Conservation (phyloP, 805 yeast species). For the Tetrapisispora arboricola region DNA sequence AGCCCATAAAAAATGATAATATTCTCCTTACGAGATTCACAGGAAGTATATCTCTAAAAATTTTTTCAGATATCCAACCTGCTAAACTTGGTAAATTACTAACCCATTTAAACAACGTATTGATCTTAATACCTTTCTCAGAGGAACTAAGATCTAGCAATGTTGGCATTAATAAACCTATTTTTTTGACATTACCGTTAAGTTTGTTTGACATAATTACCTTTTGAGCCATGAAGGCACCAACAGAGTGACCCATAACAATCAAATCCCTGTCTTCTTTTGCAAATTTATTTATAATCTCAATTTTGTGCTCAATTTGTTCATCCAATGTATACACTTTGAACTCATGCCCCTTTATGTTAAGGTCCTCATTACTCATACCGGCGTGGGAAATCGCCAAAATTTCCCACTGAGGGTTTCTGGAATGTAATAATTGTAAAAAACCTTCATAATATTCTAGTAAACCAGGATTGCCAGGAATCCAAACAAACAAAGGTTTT, state of each 20-base stretch:
- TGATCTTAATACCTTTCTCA: constrained; percentile 30
- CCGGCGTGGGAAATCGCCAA: constrained; percentile 62
- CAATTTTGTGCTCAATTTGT: constrained; percentile 50
- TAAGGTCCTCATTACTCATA: constrained; percentile 22
- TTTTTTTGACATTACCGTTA: constrained; percentile 30
- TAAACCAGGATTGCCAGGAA: constrained; percentile 76
- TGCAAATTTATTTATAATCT: constrained; percentile 34
- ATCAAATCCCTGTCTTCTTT: constrained; percentile 9
- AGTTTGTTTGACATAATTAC: constrained; percentile 27
- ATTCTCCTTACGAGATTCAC: constrained; percentile 15
- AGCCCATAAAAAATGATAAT: constrained; percentile 25
- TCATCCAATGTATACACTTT: constrained; percentile 37
- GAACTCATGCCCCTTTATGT: constrained; percentile 7
- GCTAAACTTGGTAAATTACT: constrained; percentile 24
- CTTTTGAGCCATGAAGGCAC: constrained; percentile 53
- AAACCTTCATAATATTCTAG: constrained; percentile 53
- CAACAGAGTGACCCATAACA: constrained; percentile 63
- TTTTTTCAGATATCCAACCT: constrained; percentile 21
- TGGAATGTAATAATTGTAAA: constrained; percentile 34
- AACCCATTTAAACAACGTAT: constrained; percentile 17
- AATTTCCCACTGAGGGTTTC: constrained; percentile 39
- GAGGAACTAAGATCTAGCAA: constrained; percentile 47
- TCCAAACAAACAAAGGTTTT: constrained; percentile 35
- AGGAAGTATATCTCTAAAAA: constrained; percentile 21
- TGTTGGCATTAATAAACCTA: constrained; percentile 64